Evolutionary conservation across 805 yeast genomes (phyloP).

Genomic region (Yamadazyma sp.): DNA sequence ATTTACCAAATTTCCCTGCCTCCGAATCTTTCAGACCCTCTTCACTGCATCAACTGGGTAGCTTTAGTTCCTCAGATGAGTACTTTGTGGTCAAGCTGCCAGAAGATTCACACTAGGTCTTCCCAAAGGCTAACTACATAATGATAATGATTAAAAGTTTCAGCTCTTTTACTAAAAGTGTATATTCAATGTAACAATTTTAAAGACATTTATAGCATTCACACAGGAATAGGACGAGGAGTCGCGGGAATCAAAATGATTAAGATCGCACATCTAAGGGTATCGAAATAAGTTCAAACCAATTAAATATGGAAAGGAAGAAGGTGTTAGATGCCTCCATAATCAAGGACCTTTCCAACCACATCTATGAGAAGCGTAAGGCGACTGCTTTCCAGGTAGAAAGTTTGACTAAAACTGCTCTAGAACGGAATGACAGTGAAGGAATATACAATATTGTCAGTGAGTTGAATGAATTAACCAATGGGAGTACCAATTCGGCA

Average conservation of each 20-base stretch:
- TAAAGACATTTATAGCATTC: no score
- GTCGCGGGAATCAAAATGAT: neutral
- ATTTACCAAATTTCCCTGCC: constrained; percentile 8
- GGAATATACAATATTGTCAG: constrained; percentile 63
- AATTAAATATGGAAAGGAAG: constrained; percentile 12
- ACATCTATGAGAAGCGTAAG: constrained; percentile 46
- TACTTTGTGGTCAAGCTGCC: neutral
- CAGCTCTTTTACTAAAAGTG: neutral
- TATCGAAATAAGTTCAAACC: neutral
- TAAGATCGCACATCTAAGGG: neutral
- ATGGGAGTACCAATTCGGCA: constrained; percentile 64
- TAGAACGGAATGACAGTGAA: constrained; percentile 59
- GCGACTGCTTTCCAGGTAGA: constrained; percentile 66
- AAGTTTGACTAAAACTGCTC: constrained; percentile 66
- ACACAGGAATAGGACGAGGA: no score
- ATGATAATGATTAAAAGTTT: constrained; percentile 1
- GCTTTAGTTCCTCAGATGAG: constrained; percentile 7
- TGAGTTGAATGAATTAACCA: constrained; percentile 77
- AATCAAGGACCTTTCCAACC: constrained; percentile 44
- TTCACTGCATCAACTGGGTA: neutral
- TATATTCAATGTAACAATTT: neutral
- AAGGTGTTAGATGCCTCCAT: constrained; percentile 31
- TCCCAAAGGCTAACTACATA: neutral
- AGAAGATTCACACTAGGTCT: constrained; percentile 1
- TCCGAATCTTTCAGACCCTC: constrained; percentile 2